phyloP scores from a whole-genome alignment of 805 yeast species.

The Brettanomyces bruxellensis region DNA sequence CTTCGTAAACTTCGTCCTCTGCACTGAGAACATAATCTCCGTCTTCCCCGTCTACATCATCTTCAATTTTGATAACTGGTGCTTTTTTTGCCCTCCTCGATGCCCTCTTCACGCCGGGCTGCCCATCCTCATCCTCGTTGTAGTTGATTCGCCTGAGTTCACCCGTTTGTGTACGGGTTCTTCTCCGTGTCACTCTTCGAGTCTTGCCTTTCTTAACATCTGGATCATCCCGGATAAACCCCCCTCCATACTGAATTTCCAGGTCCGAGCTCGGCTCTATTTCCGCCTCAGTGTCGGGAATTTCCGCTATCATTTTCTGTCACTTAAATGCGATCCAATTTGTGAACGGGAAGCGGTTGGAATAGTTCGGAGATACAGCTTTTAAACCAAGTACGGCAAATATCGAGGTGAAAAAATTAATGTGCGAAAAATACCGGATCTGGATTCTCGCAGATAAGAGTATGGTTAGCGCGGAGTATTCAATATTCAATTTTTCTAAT shows the following conservation, averaged over 20 bases:
- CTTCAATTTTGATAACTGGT: slow-evolving; percentile 1
- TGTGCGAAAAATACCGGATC: too few species aligned
- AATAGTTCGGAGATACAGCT: too few species aligned
- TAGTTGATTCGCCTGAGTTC: slow-evolving; percentile 4
- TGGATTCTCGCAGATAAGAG: too few species aligned
- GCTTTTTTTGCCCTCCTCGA: slow-evolving; percentile 1
- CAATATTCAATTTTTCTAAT: too few species aligned
- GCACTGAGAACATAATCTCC: slow-evolving; percentile 22
- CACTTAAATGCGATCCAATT: neutral
- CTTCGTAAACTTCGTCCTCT: slow-evolving; percentile 31
- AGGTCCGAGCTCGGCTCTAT: slow-evolving; percentile 1
- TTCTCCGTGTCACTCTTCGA: neutral
- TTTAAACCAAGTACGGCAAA: too few species aligned
- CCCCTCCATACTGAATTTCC: slow-evolving; percentile 25
- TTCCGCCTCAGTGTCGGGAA: neutral
- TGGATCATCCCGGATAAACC: slow-evolving; percentile 33
- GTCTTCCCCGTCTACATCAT: slow-evolving; percentile 7
- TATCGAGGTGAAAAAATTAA: too few species aligned
- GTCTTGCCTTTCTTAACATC: slow-evolving; percentile 10
- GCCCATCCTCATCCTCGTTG: slow-evolving; percentile 6
- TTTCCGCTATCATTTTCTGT: neutral
- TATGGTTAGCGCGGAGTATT: too few species aligned
- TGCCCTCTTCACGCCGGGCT: slow-evolving; percentile 2
- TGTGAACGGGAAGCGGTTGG: too few species aligned
- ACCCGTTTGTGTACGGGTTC: neutral